Conservation (phyloP, 371 early-diverging fungal species). For the Actinomucor elegans region DNA sequence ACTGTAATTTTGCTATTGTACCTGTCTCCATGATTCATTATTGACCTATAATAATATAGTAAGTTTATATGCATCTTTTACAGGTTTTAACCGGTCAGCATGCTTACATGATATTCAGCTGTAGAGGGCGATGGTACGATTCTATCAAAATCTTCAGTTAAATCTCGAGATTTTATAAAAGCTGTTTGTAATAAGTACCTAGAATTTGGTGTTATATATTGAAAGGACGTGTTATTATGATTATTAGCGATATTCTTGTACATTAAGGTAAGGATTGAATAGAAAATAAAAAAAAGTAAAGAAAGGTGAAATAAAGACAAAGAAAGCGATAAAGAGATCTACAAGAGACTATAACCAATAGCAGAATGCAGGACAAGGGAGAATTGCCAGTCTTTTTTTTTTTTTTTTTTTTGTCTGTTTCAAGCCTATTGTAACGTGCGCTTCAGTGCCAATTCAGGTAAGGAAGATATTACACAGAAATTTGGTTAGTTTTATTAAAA, state of each 20-base stretch:
- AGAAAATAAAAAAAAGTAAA: neutral
- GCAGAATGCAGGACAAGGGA: conserved; percentile 1
- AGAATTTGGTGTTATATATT: conserved; percentile 16
- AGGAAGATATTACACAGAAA: too few species aligned
- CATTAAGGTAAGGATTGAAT: conserved; percentile 1
- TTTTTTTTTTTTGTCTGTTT: neutral
- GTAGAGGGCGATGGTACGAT: conserved; percentile 12
- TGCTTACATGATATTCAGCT: conserved; percentile 16
- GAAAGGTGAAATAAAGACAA: conserved; percentile 1
- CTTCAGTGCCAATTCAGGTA: neutral
- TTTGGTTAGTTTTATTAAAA: too few species aligned
- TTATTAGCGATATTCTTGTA: neutral
- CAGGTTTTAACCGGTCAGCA: too few species aligned
- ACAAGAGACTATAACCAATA: neutral
- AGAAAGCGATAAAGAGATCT: neutral
- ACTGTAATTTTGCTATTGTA: neutral
- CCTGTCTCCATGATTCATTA: conserved; percentile 18
- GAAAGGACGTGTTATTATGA: conserved; percentile 4
- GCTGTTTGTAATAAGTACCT: conserved; percentile 5
- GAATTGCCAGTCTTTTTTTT: neutral
- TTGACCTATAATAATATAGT: neutral
- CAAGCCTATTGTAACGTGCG: neutral
- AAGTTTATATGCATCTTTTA: neutral
- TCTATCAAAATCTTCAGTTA: neutral
- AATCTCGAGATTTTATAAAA: neutral